phyloP scores from a whole-genome alignment of 306 rosid species.

The Quercus berberidifolia region DNA sequence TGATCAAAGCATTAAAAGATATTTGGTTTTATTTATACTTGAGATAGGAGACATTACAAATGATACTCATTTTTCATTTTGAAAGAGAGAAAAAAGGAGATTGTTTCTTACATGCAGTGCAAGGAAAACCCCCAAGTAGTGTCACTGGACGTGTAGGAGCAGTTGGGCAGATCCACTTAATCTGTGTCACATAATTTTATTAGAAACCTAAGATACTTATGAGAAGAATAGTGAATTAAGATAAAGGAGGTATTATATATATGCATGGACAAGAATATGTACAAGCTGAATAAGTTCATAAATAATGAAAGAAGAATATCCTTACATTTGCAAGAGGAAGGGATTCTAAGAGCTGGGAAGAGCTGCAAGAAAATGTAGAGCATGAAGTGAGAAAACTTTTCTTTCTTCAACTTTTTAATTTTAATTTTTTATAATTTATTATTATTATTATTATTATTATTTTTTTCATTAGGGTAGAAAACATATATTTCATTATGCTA shows the following conservation, averaged over 20 bases:
- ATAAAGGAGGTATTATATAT: conserved; percentile 5
- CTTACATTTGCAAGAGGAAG: conserved; percentile 91
- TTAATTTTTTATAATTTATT: too few relatives aligned
- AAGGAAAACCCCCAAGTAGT: conserved; percentile 86
- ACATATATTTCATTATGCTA: background rate
- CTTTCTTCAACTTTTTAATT: background rate
- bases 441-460: too few relatives aligned
- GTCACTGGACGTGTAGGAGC: conserved; percentile 99
- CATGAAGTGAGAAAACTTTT: conserved; percentile 30
- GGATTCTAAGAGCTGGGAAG: conserved; percentile 88
- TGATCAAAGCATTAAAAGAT: background rate
- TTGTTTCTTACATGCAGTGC: conserved; percentile 81
- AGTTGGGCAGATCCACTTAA: conserved; percentile 99
- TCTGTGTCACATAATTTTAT: conserved; percentile 47
- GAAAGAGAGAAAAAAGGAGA: conserved; percentile 1
- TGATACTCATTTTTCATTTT: background rate
- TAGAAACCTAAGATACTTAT: conserved; percentile 5
- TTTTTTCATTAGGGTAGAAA: background rate
- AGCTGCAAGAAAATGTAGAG: conserved; percentile 55
- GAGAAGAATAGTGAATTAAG: background rate
- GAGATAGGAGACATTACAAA: background rate
- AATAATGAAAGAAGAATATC: conserved; percentile 11
- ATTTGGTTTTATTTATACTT: background rate
- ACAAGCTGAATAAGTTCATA: conserved; percentile 19
- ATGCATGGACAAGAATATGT: background rate